phyloP scores from a whole-genome alignment of 2,329 filamentous ascomycete species.

The Alternaria sp. region DNA sequence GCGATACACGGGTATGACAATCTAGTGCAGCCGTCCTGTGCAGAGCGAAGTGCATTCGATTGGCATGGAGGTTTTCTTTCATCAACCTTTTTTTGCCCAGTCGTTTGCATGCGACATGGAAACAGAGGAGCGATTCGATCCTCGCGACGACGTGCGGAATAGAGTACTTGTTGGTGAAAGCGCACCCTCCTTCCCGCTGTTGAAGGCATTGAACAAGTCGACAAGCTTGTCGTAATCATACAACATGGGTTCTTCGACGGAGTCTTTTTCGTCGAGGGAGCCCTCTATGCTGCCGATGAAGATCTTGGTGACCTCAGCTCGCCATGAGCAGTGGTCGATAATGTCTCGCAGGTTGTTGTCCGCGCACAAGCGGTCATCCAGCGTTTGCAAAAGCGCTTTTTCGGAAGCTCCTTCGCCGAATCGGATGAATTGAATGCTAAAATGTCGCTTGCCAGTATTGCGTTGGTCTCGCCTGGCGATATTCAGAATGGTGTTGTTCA shows the following conservation, averaged over 20 bases:
- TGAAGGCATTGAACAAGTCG: not conserved
- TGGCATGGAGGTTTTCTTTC: too few species aligned
- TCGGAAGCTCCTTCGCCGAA: too few species aligned
- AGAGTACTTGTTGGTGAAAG: not conserved
- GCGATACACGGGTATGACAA: too few species aligned
- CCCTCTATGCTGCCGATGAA: conserved; percentile 18
- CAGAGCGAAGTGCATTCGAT: too few species aligned
- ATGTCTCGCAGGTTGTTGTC: too few species aligned
- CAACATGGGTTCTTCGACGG: not conserved
- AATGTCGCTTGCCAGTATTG: conserved; percentile 5
- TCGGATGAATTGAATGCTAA: conserved; percentile 9
- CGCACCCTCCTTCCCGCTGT: too few species aligned
- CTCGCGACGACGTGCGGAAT: not conserved
- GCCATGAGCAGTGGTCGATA: conserved; percentile 16
- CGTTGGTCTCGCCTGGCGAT: not conserved
- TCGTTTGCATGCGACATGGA: too few species aligned
- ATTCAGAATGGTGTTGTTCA: not conserved
- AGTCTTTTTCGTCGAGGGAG: not conserved
- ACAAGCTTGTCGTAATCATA: not conserved
- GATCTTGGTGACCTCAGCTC: conserved; percentile 18
- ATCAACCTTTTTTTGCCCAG: not conserved
- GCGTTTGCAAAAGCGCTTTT: too few species aligned
- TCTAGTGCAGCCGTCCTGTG: too few species aligned
- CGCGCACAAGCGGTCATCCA: too few species aligned
- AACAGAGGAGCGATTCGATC: too few species aligned